phyloP scores from a whole-genome alignment of 352 stramenopile species.

The Globisporangium spiculum region DNA sequence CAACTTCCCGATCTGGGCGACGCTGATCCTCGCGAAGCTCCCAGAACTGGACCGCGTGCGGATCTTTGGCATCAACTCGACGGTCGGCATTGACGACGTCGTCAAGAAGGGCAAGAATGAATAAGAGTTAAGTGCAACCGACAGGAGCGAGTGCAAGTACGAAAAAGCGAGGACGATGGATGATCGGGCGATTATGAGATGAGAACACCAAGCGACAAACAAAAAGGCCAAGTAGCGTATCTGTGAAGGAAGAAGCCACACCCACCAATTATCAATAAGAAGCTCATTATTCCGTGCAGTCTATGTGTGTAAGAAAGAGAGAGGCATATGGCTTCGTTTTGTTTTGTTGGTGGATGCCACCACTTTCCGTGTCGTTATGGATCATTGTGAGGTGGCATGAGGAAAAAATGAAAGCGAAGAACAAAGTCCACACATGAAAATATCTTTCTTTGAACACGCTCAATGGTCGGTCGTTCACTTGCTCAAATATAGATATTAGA shows the following conservation, averaged over 20 bases:
- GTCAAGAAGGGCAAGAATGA: constrained; percentile 47
- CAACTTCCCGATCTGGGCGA: constrained; percentile 91
- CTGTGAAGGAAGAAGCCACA: neutral
- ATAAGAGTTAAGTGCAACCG: constrained; percentile 16
- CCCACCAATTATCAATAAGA: neutral
- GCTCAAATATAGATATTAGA: constrained; percentile 54
- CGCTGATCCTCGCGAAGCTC: constrained; percentile 92
- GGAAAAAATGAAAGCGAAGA: neutral
- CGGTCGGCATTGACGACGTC: constrained; percentile 92
- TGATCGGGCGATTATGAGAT: neutral
- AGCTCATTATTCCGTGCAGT: constrained; percentile 5
- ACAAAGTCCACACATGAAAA: neutral
- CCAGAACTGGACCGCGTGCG: constrained; percentile 93
- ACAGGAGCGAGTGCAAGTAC: constrained; percentile 1
- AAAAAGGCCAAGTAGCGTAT: constrained; percentile 1
- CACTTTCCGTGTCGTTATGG: neutral
- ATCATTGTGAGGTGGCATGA: neutral
- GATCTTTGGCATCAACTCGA: constrained; percentile 96
- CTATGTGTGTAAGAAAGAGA: neutral
- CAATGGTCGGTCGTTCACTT: constrained; percentile 1
- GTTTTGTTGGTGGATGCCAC: neutral
- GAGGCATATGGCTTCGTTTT: neutral
- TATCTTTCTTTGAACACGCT: constrained; percentile 9
- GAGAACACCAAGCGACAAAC: neutral
- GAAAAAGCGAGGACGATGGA: constrained; percentile 1